phyloP scores from a whole-genome alignment of 352 stramenopile species.

The Phytophthora capsici region DNA sequence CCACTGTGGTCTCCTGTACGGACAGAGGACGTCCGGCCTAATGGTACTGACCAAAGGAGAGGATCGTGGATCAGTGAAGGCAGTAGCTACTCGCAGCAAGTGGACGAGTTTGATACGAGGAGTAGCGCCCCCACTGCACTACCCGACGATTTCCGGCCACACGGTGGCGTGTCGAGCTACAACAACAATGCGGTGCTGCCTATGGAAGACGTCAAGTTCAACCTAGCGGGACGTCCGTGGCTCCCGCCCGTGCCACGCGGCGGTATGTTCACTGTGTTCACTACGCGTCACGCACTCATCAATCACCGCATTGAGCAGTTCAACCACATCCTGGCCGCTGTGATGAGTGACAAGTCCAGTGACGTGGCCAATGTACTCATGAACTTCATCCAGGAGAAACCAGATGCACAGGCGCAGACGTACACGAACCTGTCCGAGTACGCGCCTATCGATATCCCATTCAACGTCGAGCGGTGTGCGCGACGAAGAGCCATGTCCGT shows the following conservation, averaged over 20 bases:
- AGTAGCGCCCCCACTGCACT: slow-evolving; percentile 27
- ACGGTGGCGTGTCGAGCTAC: slow-evolving; percentile 42
- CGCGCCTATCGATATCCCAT: slow-evolving; percentile 70
- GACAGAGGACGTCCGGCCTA: slow-evolving; percentile 31
- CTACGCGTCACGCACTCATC: slow-evolving; percentile 64
- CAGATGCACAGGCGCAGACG: slow-evolving; percentile 51
- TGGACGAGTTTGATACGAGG: slow-evolving; percentile 36
- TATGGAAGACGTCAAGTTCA: slow-evolving; percentile 63
- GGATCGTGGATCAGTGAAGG: slow-evolving; percentile 37
- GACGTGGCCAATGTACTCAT: slow-evolving; percentile 68
- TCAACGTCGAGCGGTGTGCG: slow-evolving; percentile 67
- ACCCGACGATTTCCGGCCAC: slow-evolving; percentile 16
- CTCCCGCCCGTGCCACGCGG: slow-evolving; percentile 59
- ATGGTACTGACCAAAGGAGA: slow-evolving; percentile 26
- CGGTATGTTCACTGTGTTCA: slow-evolving; percentile 70
- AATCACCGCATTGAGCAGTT: slow-evolving; percentile 72
- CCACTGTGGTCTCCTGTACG: slow-evolving; percentile 60
- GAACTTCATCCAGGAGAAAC: slow-evolving; percentile 84
- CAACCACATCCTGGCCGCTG: slow-evolving; percentile 72
- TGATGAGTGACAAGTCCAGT: slow-evolving; percentile 67
- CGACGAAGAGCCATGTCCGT: slow-evolving; percentile 70
- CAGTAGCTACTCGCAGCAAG: slow-evolving; percentile 26
- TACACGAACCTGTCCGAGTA: slow-evolving; percentile 84
- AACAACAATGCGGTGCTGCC: slow-evolving; percentile 51
- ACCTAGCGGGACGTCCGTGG: slow-evolving; percentile 50